Conservation (phyloP, 768 basidiomycete genomes). For the Hirschioporus abietinus region DNA sequence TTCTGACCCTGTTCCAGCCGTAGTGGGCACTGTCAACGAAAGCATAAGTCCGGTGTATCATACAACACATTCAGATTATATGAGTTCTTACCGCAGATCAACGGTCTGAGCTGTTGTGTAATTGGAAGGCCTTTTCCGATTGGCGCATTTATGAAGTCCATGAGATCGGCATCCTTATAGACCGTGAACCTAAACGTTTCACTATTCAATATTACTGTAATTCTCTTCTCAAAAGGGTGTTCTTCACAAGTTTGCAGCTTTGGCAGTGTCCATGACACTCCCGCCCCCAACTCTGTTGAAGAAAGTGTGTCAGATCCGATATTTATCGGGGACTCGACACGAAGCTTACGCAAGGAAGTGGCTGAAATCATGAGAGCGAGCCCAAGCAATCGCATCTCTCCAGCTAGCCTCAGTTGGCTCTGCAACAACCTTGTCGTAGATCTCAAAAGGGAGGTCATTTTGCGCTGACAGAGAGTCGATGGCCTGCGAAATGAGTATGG, state of each 20-base stretch:
- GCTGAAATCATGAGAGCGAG: conserved; percentile 80
- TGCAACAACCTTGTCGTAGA: conserved; percentile 75
- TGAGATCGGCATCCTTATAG: conserved; percentile 87
- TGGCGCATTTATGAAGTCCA: conserved; percentile 97
- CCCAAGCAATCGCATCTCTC: conserved; percentile 84
- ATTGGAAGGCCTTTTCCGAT: conserved; percentile 90
- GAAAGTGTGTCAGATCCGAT: conserved; percentile 1
- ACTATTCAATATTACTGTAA: background rate
- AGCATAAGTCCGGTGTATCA: background rate
- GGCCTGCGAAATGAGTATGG: conserved; percentile 38
- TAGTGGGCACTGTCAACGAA: conserved; percentile 50
- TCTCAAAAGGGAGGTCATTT: conserved; percentile 69
- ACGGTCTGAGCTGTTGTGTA: conserved; percentile 62
- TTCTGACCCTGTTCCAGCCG: conserved; percentile 87
- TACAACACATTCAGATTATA: background rate
- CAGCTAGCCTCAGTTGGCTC: conserved; percentile 93
- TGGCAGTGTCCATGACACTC: conserved; percentile 93
- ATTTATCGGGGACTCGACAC: conserved; percentile 20
- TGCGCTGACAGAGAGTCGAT: conserved; percentile 77
- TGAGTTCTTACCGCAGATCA: conserved; percentile 63
- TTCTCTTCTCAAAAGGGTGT: background rate
- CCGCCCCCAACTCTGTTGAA: conserved; percentile 79
- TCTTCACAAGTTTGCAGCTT: conserved; percentile 83
- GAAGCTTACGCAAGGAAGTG: conserved; percentile 77
- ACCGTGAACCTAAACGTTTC: conserved; percentile 60